Evolutionary conservation across 75 land plant species (phyloP).

Genomic region (Chamaecyparis obtusa): DNA sequence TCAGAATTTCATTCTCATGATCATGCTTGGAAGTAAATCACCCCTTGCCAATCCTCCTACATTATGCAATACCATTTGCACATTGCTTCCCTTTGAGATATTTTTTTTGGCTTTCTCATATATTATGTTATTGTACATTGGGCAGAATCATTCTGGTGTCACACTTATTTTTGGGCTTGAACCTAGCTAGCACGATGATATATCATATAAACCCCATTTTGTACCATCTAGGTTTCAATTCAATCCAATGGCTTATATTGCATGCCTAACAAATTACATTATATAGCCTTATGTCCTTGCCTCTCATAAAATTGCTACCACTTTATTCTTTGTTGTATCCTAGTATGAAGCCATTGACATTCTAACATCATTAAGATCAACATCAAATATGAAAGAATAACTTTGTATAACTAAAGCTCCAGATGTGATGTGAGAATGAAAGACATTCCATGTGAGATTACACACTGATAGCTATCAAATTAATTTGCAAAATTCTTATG

Average conservation of each 20-base stretch:
- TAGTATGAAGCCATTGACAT: background rate
- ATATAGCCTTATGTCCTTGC: background rate
- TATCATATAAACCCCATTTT: background rate
- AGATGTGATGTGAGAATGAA: background rate
- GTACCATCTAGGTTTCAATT: background rate
- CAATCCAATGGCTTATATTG: background rate
- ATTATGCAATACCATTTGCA: background rate
- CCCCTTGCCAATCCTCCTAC: background rate
- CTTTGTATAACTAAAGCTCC: background rate
- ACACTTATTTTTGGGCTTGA: background rate
- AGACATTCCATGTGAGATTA: background rate
- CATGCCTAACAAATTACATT: background rate
- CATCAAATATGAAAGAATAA: background rate
- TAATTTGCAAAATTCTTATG: no score
- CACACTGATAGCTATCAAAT: background rate
- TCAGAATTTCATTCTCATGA: background rate
- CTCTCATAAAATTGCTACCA: background rate
- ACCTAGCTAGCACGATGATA: background rate
- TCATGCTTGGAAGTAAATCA: background rate
- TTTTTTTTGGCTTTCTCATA: background rate
- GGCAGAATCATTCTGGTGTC: background rate
- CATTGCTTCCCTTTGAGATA: background rate
- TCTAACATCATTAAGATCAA: background rate
- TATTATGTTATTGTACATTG: background rate
- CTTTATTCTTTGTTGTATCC: background rate